Conservation (phyloP, 192 early-diverging fungal genomes). For the Linnemannia zychae region DNA sequence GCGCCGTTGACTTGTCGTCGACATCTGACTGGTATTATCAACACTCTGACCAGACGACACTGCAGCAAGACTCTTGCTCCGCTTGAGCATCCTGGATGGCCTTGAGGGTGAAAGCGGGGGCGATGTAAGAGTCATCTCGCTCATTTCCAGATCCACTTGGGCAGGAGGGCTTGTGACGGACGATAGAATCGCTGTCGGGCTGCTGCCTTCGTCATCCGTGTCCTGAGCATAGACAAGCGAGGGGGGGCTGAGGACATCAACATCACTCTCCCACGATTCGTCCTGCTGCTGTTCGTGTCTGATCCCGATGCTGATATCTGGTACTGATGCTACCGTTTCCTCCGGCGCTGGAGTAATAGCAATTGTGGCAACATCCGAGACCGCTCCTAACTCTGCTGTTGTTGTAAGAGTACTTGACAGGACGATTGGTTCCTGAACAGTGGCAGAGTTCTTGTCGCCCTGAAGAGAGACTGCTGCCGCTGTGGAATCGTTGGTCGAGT, state of each 20-base stretch:
- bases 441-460: not conserved
- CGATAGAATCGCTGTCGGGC: not conserved
- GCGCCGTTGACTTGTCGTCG: not conserved
- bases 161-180: not conserved
- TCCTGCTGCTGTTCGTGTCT: not conserved
- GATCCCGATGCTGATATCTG: not conserved
- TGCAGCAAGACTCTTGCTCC: conserved; percentile 8
- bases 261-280: conserved; percentile 11
- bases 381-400: not conserved
- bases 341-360: not conserved
- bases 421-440: not conserved
- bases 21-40: not conserved
- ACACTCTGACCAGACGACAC: not conserved
- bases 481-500: not conserved
- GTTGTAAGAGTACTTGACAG: not conserved
- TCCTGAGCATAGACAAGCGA: conserved; percentile 9
- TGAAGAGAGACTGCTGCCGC: not conserved
- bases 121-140: not conserved
- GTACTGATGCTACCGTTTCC: not conserved
- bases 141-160: conserved; percentile 14
- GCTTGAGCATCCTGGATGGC: not conserved
- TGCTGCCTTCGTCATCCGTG: not conserved
- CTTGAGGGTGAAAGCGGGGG: conserved; percentile 16
- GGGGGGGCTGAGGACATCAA: conserved; percentile 31
- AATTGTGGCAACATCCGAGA: not conserved